Base-by-base conservation (phyloP, 225 moss, liverwort and hornwort genomes). In the Climacium dendroides region DNA sequence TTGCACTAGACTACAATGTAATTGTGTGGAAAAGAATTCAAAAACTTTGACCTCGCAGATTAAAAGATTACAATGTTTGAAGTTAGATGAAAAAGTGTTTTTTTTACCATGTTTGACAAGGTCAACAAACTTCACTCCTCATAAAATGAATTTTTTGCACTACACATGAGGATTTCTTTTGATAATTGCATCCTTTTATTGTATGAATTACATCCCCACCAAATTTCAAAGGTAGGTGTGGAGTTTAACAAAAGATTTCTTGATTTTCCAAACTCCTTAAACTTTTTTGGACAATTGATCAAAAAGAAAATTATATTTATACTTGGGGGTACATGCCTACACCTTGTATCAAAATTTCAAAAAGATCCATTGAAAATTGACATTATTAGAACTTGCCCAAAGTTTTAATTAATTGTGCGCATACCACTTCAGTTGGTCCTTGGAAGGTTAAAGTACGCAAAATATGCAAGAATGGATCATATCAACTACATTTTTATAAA, bases 51-150 rank as follows among this genome's bases (percentile, higher is more conserved):
- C 7, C 0, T 4, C 4, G 4, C 0, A 3, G 2, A 28, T 66
- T 66, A 5, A n/a, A n/a, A 66, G 65, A 37, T 67, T 22, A 13
- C 4, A 23, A 4, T 0, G 0, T 23, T 67, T 37, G 23, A 67
- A 37, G 23, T 67, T 37, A 13, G 13, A 37, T 6, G 4, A 37
- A 37, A 66, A n/a, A 6, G 2, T 2, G 2, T 5, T 64, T 35
- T 65, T 7, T 9, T 1, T 0, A 3, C 11, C 20, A 2, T n/a
- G 3, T 5, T 0, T 0, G 0, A n/a, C 3, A 65, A 6, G 11
- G 4, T n/a, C 2, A 66, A 1, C 1, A 66, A n/a, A 66, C 66
- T 66, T 66, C 22, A 37, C 2, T n/a, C 12, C 7, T 22, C 7
- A 0, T 37, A 22, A 1, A n/a, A 2, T 35, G 22, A n/a, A n/a